A percentile compares a stretch with the other conserved stretches of the same genome.
Conservation (phyloP, 2,329 filamentous ascomycete species). For the Aspergillus pseudonomiae region DNA sequence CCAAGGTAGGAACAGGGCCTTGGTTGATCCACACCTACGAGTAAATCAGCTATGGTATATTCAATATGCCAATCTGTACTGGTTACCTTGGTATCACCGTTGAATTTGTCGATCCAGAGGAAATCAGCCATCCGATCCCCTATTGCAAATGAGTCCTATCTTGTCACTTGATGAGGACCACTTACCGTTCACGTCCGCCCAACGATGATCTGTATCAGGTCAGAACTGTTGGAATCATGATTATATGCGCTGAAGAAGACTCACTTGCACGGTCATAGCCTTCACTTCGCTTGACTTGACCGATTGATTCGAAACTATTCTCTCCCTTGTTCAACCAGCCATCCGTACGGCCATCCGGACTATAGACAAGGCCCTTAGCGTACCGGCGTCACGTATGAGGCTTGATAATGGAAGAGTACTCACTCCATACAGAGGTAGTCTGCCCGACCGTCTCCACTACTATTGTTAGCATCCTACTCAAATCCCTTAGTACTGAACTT, state of each 20-base stretch:
- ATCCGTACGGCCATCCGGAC: neutral
- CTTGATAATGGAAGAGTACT: neutral
- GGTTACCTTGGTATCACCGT: neutral
- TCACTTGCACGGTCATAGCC: neutral
- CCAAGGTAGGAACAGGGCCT: neutral
- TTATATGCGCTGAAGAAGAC: neutral
- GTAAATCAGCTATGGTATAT: neutral
- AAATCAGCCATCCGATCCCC: neutral
- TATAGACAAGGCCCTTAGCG: neutral
- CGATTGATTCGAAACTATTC: neutral
- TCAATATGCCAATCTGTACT: neutral
- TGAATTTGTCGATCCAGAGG: constrained; percentile 1
- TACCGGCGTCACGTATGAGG: neutral
- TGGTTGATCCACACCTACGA: constrained; percentile 1
- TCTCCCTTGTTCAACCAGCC: neutral
- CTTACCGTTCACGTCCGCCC: constrained; percentile 1
- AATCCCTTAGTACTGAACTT: neutral
- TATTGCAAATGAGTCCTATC: neutral
- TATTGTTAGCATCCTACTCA: neutral
- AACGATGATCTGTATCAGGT: neutral
- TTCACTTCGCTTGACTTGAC: neutral
- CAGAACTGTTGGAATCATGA: neutral
- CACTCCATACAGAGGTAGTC: neutral
- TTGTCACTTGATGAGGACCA: neutral
- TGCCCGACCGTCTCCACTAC: neutral